phyloP scores from a whole-genome alignment of 192 early-diverging fungal genomes.

The Phycomyces nitens region DNA sequence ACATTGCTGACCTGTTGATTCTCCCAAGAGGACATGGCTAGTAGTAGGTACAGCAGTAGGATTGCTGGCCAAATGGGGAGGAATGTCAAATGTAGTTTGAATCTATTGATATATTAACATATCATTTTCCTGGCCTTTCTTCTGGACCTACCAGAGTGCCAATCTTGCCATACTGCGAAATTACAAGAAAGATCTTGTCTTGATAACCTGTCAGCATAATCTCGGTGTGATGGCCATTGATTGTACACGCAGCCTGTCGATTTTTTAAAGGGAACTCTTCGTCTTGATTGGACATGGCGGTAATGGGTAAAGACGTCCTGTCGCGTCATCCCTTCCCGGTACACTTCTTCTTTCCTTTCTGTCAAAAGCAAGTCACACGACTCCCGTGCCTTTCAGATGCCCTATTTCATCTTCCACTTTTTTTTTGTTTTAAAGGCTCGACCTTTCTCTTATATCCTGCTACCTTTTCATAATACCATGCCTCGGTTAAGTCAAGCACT shows the following conservation, averaged over 20 bases:
- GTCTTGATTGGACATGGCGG: slow-evolving; percentile 1
- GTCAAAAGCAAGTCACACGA: slow-evolving; percentile 2
- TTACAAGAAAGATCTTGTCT: slow-evolving; percentile 51
- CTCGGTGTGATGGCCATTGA: slow-evolving; percentile 48
- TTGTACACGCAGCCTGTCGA: slow-evolving; percentile 37
- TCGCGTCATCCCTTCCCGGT: no score
- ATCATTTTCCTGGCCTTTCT: neutral
- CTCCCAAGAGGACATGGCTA: slow-evolving; percentile 45
- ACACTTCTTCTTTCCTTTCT: neutral
- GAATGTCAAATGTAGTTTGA: slow-evolving; percentile 40
- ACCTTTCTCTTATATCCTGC: neutral
- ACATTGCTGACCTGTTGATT: slow-evolving; percentile 33
- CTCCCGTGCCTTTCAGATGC: neutral
- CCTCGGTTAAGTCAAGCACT: slow-evolving; percentile 23
- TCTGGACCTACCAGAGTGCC: slow-evolving; percentile 47
- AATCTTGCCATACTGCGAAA: slow-evolving; percentile 51
- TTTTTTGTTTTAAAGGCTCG: neutral
- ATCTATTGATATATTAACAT: slow-evolving; percentile 28
- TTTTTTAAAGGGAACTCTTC: slow-evolving; percentile 44
- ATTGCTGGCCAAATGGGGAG: slow-evolving; percentile 25
- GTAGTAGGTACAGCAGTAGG: slow-evolving; percentile 30
- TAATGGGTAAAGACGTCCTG: neutral
- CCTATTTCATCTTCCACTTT: neutral
- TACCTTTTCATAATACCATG: slow-evolving; percentile 10
- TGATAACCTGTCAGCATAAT: slow-evolving; percentile 43